These are phyloP conservation scores for Inga leiocalycina DNA, from an alignment of 306 rosid genomes.

Conservation along the genomic window DNA sequence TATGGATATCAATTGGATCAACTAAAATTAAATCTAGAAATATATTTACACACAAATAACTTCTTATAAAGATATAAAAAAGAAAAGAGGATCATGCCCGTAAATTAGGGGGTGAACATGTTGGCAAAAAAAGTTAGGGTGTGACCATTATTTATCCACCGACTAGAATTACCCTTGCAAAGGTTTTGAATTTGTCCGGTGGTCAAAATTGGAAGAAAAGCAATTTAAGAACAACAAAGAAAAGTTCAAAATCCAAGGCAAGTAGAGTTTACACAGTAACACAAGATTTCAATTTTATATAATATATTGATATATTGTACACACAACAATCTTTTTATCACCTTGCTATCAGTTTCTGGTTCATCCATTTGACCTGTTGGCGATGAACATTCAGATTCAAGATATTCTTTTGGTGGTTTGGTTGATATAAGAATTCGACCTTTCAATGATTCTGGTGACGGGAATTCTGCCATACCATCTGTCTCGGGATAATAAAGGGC, in stretches of 20 bases:
- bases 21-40: background rate
- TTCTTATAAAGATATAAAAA: background rate
- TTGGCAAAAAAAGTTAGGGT: too few relatives aligned
- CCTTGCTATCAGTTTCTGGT: constrained; percentile 54
- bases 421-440: constrained; percentile 76
- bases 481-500: constrained; percentile 62
- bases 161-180: background rate
- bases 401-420: constrained; percentile 80
- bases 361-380: constrained; percentile 34
- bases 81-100: background rate
- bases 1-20: background rate
- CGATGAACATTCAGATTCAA: constrained; percentile 40
- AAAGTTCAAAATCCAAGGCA: background rate
- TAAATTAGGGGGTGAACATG: too few relatives aligned
- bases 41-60: background rate
- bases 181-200: background rate
- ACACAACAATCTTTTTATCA: constrained; percentile 27
- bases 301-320: background rate
- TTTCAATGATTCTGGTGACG: constrained; percentile 81
- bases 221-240: background rate
- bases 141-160: too few relatives aligned
- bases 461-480: constrained; percentile 66
- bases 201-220: background rate
- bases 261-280: background rate
- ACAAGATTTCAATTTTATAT: background rate